These are phyloP conservation scores for Eucalyptus sideroxylon DNA, from an alignment of 345 rosid species.

Conservation along the genomic window DNA sequence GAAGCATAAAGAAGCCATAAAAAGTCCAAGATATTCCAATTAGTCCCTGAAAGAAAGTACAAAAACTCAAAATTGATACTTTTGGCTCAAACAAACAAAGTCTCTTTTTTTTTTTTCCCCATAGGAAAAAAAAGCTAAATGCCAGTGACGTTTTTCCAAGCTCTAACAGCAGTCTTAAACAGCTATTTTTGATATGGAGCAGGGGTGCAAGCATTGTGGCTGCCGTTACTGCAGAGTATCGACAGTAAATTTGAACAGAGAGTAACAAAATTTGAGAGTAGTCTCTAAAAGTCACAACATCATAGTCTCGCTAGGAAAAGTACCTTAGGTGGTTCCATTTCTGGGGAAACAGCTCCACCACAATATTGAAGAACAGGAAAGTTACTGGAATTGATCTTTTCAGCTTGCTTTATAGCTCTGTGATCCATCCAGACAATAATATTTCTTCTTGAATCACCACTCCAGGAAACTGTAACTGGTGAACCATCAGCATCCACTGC, in stretches of 20 bases:
- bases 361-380: slow-evolving; percentile 81
- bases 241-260: not conserved
- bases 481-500: slow-evolving; percentile 96
- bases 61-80: not conserved
- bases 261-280: not conserved
- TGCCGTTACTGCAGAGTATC: not conserved
- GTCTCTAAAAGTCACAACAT: not conserved
- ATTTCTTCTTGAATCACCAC: slow-evolving; percentile 93
- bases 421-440: slow-evolving; percentile 98
- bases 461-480: slow-evolving; percentile 94
- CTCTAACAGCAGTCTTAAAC: not conserved
- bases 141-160: not conserved
- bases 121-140: not conserved
- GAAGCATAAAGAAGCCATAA: not conserved
- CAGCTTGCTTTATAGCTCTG: slow-evolving; percentile 92
- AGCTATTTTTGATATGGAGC: not conserved
- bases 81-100: not conserved
- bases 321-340: slow-evolving; percentile 97
- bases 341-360: slow-evolving; percentile 92
- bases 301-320: not conserved
- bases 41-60: not conserved
- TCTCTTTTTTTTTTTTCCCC: not conserved
- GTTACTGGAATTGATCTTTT: slow-evolving; percentile 73
- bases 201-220: not conserved
- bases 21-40: not conserved